Conservation (phyloP, 306 rosid species). For the Parietaria judaica region DNA sequence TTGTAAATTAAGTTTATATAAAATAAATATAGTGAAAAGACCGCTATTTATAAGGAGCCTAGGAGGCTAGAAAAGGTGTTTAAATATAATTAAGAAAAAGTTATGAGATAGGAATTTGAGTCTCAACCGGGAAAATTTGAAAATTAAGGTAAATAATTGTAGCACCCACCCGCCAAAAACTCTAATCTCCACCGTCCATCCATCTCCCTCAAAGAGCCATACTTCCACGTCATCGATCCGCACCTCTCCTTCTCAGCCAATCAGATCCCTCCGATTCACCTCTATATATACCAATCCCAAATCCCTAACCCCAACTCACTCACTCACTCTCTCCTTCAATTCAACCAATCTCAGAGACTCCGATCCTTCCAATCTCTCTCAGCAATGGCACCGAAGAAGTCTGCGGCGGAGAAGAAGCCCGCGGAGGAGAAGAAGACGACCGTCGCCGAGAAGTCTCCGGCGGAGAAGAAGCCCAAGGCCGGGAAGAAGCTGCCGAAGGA, state of each 20-base stretch:
- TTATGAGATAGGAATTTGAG: too few species aligned
- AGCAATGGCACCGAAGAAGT: slow-evolving; percentile 25
- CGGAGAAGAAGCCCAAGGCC: slow-evolving; percentile 51
- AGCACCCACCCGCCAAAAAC: too few species aligned
- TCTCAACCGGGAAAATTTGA: too few species aligned
- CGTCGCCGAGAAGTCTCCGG: slow-evolving; percentile 40
- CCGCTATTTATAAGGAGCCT: too few species aligned
- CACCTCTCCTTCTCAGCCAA: slow-evolving; percentile 2
- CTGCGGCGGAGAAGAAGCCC: slow-evolving; percentile 43
- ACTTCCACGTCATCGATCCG: slow-evolving; percentile 26
- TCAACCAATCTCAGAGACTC: too few species aligned
- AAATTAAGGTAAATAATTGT: too few species aligned
- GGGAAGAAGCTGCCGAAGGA: slow-evolving; percentile 50
- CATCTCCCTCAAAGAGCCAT: not conserved
- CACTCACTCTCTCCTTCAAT: not conserved
- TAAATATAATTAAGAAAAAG: too few species aligned
- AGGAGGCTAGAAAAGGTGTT: too few species aligned
- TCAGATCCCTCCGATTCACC: slow-evolving; percentile 9
- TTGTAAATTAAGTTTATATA: too few species aligned
- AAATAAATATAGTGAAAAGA: too few species aligned
- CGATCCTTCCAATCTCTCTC: not conserved
- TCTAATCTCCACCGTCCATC: slow-evolving; percentile 20
- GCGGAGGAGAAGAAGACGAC: slow-evolving; percentile 30
- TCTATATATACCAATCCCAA: slow-evolving; percentile 7
- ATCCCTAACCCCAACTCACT: not conserved